These are phyloP conservation scores for Mycogone perniciosa DNA, from an alignment of 2,329 filamentous ascomycete species.

Conservation along the genomic window DNA sequence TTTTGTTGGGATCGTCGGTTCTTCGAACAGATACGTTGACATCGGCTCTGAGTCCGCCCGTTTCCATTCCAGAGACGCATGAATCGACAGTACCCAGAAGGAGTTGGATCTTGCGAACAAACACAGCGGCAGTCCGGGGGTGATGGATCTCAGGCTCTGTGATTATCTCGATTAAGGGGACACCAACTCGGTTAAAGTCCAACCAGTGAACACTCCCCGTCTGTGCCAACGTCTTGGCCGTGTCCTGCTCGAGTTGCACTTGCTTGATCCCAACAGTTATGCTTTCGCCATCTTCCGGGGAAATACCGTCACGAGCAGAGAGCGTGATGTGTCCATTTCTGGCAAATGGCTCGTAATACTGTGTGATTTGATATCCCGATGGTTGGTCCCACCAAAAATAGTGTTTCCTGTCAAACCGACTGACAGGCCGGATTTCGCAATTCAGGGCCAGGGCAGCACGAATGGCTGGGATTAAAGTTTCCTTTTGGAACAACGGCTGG, in stretches of 20 bases:
- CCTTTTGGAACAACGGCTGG: slow-evolving; percentile 78
- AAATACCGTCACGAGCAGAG: slow-evolving; percentile 70
- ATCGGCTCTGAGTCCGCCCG: slow-evolving; percentile 83
- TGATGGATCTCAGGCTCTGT: slow-evolving; percentile 83
- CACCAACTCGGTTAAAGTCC: slow-evolving; percentile 89
- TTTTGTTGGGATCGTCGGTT: slow-evolving; percentile 33
- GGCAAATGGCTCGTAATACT: slow-evolving; percentile 75
- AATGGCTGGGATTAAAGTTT: slow-evolving; percentile 80
- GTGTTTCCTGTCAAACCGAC: slow-evolving; percentile 91
- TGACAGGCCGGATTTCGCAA: slow-evolving; percentile 69
- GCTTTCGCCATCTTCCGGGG: slow-evolving; percentile 62
- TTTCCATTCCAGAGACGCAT: slow-evolving; percentile 87
- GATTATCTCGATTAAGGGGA: slow-evolving; percentile 92
- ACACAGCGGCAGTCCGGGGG: slow-evolving; percentile 77
- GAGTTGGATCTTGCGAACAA: slow-evolving; percentile 82
- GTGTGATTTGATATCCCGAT: slow-evolving; percentile 93
- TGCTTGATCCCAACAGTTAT: slow-evolving; percentile 80
- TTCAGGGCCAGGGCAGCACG: slow-evolving; percentile 79
- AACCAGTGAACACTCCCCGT: slow-evolving; percentile 68
- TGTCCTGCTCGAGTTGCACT: slow-evolving; percentile 96
- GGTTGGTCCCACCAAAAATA: slow-evolving; percentile 99
- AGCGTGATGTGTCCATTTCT: slow-evolving; percentile 67
- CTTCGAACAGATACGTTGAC: slow-evolving; percentile 87
- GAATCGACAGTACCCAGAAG: slow-evolving; percentile 75
- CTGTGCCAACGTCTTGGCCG: slow-evolving; percentile 83